phyloP scores from a whole-genome alignment of 148 eudicot species.

The Persicaria maculosa region DNA sequence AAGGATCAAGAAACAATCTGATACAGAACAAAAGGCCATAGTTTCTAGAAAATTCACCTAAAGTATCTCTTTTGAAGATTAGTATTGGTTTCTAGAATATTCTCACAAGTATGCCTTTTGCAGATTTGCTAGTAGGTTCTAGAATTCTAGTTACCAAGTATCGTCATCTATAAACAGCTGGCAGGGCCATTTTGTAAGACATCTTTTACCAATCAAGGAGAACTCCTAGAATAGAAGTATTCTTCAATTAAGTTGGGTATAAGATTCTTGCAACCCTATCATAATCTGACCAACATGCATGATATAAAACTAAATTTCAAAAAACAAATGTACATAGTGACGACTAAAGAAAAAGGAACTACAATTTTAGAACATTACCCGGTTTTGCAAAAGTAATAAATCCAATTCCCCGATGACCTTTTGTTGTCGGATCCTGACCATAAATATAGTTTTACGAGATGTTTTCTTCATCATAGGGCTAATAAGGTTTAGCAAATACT shows the following conservation, averaged over 20 bases:
- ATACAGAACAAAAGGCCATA: not conserved
- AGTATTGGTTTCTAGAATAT: too few species aligned
- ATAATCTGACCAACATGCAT: not conserved
- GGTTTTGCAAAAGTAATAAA: constrained; percentile 86
- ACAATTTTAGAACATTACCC: constrained; percentile 30
- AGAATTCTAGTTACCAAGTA: too few species aligned
- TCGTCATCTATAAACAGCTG: too few species aligned
- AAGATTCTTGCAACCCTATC: too few species aligned
- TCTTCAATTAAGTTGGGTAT: too few species aligned
- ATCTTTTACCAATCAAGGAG: too few species aligned
- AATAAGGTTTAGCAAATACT: constrained; percentile 1
- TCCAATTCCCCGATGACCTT: constrained; percentile 98
- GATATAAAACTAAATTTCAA: not conserved
- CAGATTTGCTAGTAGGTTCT: too few species aligned
- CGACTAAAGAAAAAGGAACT: not conserved
- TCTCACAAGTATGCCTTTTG: too few species aligned
- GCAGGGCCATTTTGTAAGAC: too few species aligned
- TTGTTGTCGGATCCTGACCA: constrained; percentile 71
- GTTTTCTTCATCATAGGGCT: not conserved
- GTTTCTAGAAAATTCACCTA: too few species aligned
- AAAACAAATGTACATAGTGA: not conserved
- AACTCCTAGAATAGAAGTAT: too few species aligned
- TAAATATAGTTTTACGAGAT: not conserved
- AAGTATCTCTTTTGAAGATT: too few species aligned
- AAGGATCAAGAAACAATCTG: not conserved